phyloP scores from a whole-genome alignment of 2,329 filamentous ascomycete species.

The Trichoderma afroharzianum region DNA sequence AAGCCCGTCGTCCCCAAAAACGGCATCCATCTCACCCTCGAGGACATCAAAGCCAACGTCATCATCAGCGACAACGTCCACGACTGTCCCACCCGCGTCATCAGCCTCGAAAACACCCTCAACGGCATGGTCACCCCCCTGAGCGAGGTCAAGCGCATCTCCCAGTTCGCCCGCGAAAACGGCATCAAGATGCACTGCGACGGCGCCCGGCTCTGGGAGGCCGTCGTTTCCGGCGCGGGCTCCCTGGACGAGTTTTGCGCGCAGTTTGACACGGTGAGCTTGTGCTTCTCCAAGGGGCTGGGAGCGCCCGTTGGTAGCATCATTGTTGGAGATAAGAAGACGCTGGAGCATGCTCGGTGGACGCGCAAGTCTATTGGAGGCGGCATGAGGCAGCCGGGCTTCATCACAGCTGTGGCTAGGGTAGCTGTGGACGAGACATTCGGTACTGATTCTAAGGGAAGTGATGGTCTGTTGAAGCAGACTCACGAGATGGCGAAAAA shows the following conservation, averaged over 20 bases:
- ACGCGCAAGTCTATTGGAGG: constrained; percentile 70
- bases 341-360: constrained; percentile 40
- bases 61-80: constrained; percentile 69
- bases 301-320: constrained; percentile 79
- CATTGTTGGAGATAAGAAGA: constrained; percentile 50
- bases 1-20: constrained; percentile 66
- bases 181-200: constrained; percentile 71
- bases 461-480: constrained; percentile 54
- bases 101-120: constrained; percentile 83
- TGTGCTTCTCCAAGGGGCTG: constrained; percentile 80
- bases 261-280: constrained; percentile 68
- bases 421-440: constrained; percentile 59
- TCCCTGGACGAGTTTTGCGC: constrained; percentile 63
- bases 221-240: constrained; percentile 66
- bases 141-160: constrained; percentile 64
- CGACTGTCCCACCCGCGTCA: constrained; percentile 73
- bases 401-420: constrained; percentile 67
- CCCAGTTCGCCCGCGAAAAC: constrained; percentile 62
- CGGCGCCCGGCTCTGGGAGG: constrained; percentile 79
- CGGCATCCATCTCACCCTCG: constrained; percentile 68
- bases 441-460: constrained; percentile 34
- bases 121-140: constrained; percentile 76
- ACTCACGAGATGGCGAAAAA: constrained; percentile 61
- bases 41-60: constrained; percentile 67
- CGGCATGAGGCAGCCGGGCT: constrained; percentile 67